Evolutionary conservation across 768 basidiomycete species (phyloP).

Genomic region (Xerocomellus dryophilus): DNA sequence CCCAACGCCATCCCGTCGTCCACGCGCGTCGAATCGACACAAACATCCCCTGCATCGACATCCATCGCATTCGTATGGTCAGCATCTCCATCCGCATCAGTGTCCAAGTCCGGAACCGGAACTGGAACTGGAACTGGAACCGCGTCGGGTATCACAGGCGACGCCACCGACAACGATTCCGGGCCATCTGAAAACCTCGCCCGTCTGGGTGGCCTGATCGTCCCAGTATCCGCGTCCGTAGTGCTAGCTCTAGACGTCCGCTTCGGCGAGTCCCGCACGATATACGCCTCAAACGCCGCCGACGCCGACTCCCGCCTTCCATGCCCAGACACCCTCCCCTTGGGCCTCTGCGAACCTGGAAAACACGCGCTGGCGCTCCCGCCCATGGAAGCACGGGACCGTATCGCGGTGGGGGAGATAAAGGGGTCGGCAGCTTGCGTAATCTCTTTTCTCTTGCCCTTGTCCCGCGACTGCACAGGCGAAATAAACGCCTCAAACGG

Average conservation of each 20-base stretch:
- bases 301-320: constrained; percentile 13
- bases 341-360: background rate
- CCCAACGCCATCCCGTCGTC: background rate
- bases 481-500: constrained; percentile 27
- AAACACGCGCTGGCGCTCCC: background rate
- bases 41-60: background rate
- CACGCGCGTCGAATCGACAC: background rate
- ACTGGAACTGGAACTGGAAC: background rate
- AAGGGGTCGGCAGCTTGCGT: background rate
- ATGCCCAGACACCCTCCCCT: background rate
- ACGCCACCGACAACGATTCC: background rate
- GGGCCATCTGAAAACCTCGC: background rate
- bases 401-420: background rate
- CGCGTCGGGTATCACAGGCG: background rate
- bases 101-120: background rate
- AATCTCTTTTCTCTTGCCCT: background rate
- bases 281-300: constrained; percentile 17
- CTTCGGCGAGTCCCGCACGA: constrained; percentile 11
- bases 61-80: background rate
- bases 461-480: background rate
- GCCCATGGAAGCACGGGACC: background rate
- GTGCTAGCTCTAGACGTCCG: background rate
- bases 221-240: no score
- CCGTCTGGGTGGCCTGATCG: background rate
- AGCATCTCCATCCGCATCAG: no score